phyloP scores from a whole-genome alignment of 768 basidiomycete genomes.

The Lentinula sp. region DNA sequence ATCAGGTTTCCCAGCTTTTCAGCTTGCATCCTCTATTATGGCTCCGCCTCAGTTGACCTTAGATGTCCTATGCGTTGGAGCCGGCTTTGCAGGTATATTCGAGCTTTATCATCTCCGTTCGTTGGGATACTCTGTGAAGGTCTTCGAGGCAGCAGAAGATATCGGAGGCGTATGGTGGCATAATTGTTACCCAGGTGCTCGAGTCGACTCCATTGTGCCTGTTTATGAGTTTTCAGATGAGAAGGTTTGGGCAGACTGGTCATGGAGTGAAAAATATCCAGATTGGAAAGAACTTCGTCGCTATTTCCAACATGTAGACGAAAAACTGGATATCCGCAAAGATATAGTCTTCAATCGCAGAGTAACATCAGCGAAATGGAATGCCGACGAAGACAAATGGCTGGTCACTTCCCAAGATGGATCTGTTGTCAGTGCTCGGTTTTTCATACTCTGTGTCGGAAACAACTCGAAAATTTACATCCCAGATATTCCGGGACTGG shows the following conservation, averaged over 20 bases:
- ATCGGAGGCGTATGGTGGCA: slow-evolving; percentile 19
- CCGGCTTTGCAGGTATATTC: slow-evolving; percentile 20
- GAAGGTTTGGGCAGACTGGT: slow-evolving; percentile 20
- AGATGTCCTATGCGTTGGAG: slow-evolving; percentile 20
- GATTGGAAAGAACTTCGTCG: slow-evolving; percentile 14
- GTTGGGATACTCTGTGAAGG: background rate
- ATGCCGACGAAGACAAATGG: slow-evolving; percentile 16
- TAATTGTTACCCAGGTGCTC: slow-evolving; percentile 22
- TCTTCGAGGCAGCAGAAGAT: slow-evolving; percentile 12
- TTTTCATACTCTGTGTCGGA: slow-evolving; percentile 18
- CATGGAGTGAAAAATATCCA: slow-evolving; percentile 5
- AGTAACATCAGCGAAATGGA: slow-evolving; percentile 16
- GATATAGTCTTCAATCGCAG: slow-evolving; percentile 18
- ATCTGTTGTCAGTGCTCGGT: slow-evolving; percentile 10
- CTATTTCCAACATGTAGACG: slow-evolving; percentile 18
- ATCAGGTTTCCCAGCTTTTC: background rate
- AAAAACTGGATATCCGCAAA: slow-evolving; percentile 18
- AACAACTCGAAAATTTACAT: slow-evolving; percentile 17
- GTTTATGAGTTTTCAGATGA: slow-evolving; percentile 19
- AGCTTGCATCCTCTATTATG: background rate
- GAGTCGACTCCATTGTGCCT: slow-evolving; percentile 20
- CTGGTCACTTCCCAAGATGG: slow-evolving; percentile 15
- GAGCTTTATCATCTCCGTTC: slow-evolving; percentile 1
- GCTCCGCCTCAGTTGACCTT: background rate
- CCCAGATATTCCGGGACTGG: slow-evolving; percentile 17